Evolutionary conservation across 2,329 filamentous ascomycete genomes (phyloP).

Genomic region (Karstenula rhodostoma): DNA sequence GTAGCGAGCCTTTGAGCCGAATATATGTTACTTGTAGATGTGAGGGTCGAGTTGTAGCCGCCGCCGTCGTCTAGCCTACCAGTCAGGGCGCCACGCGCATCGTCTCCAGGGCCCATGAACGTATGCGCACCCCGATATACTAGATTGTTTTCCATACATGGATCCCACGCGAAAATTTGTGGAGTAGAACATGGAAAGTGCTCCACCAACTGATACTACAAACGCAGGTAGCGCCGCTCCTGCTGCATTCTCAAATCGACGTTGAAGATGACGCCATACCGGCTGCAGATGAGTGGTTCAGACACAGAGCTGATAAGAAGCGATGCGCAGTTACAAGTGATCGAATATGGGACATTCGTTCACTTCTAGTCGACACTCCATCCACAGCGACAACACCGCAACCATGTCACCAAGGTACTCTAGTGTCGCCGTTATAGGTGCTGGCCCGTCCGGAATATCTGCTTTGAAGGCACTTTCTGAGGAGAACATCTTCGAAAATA

Average conservation of each 20-base stretch:
- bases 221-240: background rate
- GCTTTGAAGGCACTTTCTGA: slow-evolving; percentile 40
- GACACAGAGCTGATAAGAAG: slow-evolving; percentile 9
- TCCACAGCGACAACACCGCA: background rate
- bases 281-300: slow-evolving; percentile 6
- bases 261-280: slow-evolving; percentile 11
- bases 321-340: background rate
- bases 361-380: background rate
- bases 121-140: background rate
- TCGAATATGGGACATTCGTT: background rate
- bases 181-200: background rate
- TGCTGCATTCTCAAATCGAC: slow-evolving; percentile 3
- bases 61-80: background rate
- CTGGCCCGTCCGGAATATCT: slow-evolving; percentile 42
- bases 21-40: no score
- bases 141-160: background rate
- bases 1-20: no score
- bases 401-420: slow-evolving; percentile 19
- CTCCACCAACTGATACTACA: slow-evolving; percentile 2
- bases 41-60: no score
- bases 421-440: slow-evolving; percentile 35
- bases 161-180: background rate
- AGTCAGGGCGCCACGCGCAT: background rate
- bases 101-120: background rate
- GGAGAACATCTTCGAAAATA: slow-evolving; percentile 42